These are phyloP conservation scores for Radiomyces spectabilis DNA, from an alignment of 192 early-diverging fungal genomes.

Conservation along the genomic window DNA sequence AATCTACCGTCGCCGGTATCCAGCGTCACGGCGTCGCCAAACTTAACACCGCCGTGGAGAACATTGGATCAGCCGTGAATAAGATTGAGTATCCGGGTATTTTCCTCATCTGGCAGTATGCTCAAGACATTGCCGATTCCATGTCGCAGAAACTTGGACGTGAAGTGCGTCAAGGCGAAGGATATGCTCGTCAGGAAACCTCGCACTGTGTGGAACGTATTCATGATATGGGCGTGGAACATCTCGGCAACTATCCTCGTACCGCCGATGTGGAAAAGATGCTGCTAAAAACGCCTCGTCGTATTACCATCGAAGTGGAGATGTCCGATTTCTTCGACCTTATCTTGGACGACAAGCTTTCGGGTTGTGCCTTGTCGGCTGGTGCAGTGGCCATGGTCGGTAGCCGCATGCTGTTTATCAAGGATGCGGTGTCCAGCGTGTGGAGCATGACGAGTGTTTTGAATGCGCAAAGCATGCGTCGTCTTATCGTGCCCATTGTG, in stretches of 20 bases:
- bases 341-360: slow-evolving; percentile 26
- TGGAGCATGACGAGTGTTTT: slow-evolving; percentile 49
- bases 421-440: slow-evolving; percentile 23
- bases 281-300: slow-evolving; percentile 8
- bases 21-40: slow-evolving; percentile 31
- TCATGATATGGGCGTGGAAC: slow-evolving; percentile 26
- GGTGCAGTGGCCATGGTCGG: slow-evolving; percentile 28
- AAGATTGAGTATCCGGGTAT: slow-evolving; percentile 77
- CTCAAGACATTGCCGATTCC: slow-evolving; percentile 64
- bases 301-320: slow-evolving; percentile 19
- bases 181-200: slow-evolving; percentile 40
- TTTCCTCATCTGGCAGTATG: slow-evolving; percentile 81
- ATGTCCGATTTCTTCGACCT: slow-evolving; percentile 31
- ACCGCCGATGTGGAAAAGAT: slow-evolving; percentile 16
- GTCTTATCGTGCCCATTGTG: slow-evolving; percentile 51
- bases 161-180: slow-evolving; percentile 54
- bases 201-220: slow-evolving; percentile 31
- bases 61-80: slow-evolving; percentile 59
- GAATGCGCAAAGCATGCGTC: slow-evolving; percentile 53
- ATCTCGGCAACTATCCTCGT: slow-evolving; percentile 19
- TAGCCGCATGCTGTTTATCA: slow-evolving; percentile 22
- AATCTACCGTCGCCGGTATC: slow-evolving; percentile 50
- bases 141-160: slow-evolving; percentile 58
- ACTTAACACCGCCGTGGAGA: slow-evolving; percentile 46
- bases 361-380: slow-evolving; percentile 9